A percentile compares a stretch with the other conserved stretches of the same genome.
Evolutionary conservation across 345 rosid genomes (phyloP).

Genomic region (Hibiscus mutabilis): DNA sequence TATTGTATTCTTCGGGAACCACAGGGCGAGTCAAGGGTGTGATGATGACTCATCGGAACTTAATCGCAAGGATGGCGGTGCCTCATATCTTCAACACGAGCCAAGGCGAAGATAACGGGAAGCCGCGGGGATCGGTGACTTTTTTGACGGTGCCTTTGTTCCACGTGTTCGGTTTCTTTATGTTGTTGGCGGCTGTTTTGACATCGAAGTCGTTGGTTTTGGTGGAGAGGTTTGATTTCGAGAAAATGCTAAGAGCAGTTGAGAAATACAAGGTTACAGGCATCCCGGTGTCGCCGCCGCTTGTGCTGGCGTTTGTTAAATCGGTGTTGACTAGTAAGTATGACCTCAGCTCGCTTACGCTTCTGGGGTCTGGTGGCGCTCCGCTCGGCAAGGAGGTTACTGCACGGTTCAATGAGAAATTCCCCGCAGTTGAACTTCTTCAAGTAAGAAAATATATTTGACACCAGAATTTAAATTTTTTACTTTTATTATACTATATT

Average conservation of each 20-base stretch:
- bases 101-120: not conserved
- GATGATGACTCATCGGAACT: constrained; percentile 54
- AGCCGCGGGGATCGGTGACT: constrained; percentile 28
- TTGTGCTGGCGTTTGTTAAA: constrained; percentile 57
- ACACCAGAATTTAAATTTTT: too few relatives aligned
- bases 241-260: constrained; percentile 37
- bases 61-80: constrained; percentile 54
- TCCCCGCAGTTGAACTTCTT: constrained; percentile 50
- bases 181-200: constrained; percentile 9
- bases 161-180: constrained; percentile 43
- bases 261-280: constrained; percentile 51
- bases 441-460: constrained; percentile 36
- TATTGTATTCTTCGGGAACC: constrained; percentile 79
- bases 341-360: constrained; percentile 55
- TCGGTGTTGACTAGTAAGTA: constrained; percentile 58
- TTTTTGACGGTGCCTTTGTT: constrained; percentile 48
- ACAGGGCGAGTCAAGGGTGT: constrained; percentile 76
- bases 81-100: not conserved
- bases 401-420: constrained; percentile 53
- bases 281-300: constrained; percentile 82
- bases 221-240: constrained; percentile 49
- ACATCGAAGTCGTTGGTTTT: constrained; percentile 37
- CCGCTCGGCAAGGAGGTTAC: constrained; percentile 70
- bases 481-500: too few relatives aligned
- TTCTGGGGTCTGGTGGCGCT: constrained; percentile 69